Base-by-base conservation (phyloP, 169 alveolate species). In the Eimeria falciformis region DNA sequence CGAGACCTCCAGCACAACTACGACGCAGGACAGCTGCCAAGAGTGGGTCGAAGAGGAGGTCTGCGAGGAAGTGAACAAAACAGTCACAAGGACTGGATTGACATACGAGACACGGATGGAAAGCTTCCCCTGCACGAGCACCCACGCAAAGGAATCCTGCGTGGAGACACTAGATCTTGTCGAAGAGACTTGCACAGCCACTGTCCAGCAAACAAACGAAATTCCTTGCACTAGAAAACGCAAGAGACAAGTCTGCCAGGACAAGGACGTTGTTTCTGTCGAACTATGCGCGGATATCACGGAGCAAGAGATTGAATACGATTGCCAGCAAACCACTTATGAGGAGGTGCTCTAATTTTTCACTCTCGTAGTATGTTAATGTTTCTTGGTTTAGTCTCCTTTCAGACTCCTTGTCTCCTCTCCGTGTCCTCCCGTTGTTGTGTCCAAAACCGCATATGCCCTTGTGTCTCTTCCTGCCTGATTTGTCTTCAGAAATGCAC, bases 21-120 rank as follows among this genome's bases (percentile, higher is more conserved):
- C 37, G 4, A 29, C 25, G 17, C 43, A 18, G 75, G 37, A n/a
- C 9, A 40, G 25, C 18, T 62, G 75, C 75, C 40, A 62, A 18
- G 75, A 62, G 40, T 62, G 75, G 75, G 75, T 62, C 18, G 91
- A 83, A 21, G 91, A 83, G 65, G 79, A 56, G 45, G 91, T 83
- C 23, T 83, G 91, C 45, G 45, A 83, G 50, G 81, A 83, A 4
- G 91, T 83, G 3, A 69, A 69, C 40, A 69, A 47, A 3, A 69
- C 66, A 1, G 79, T 62, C 7, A 21, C 91, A 23, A 83, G 62
- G 23, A n/a, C 56, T 29, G 91, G 91, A 5, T 29, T 53, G 23
- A 27, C 65, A 14, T 83, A 58, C 17, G 91, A 83, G 79, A 83
- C 91, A n/a, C 56, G 62, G 56, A 17, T 37, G 11, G 91, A 83